Evolutionary conservation across 2,329 filamentous ascomycete genomes (phyloP).

Genomic region (Blumeria graminis): DNA sequence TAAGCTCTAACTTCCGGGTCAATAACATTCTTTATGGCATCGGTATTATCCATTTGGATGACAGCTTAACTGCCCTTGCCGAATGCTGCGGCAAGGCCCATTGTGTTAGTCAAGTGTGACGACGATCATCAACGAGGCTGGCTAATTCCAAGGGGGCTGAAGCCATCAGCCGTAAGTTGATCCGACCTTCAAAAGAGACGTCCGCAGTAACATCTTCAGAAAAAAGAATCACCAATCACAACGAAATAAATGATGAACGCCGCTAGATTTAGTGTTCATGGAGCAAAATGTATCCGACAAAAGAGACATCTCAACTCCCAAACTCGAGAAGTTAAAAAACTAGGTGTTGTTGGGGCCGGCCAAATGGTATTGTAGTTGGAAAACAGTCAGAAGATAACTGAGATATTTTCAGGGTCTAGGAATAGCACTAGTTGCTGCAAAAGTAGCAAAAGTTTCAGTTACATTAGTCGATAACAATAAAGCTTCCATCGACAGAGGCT

Average conservation of each 20-base stretch:
- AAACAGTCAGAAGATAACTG: slow-evolving; percentile 2
- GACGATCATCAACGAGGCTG: too few relatives aligned
- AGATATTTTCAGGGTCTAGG: slow-evolving; percentile 47
- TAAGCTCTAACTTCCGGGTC: slow-evolving; percentile 85
- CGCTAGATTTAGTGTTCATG: background rate
- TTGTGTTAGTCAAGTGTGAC: too few relatives aligned
- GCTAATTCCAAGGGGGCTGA: too few relatives aligned
- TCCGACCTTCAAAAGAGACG: too few relatives aligned
- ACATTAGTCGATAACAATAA: slow-evolving; percentile 67
- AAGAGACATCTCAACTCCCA: slow-evolving; percentile 41
- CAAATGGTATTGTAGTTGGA: slow-evolving; percentile 48
- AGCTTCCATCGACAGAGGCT: slow-evolving; percentile 63
- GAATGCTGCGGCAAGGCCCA: too few relatives aligned
- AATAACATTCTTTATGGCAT: slow-evolving; percentile 35
- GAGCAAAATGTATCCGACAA: background rate
- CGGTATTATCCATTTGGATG: slow-evolving; percentile 26
- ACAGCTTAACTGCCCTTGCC: too few relatives aligned
- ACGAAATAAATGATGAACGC: background rate
- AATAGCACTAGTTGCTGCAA: slow-evolving; percentile 82
- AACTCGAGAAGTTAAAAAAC: slow-evolving; percentile 51
- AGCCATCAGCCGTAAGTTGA: too few relatives aligned
- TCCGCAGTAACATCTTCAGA: background rate
- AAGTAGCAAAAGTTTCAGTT: slow-evolving; percentile 62
- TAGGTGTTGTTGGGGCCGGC: slow-evolving; percentile 83
- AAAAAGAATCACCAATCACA: background rate